These are phyloP conservation scores for Tetracentron sinense DNA, from an alignment of 164 flowering plant genomes.

Conservation along the genomic window DNA sequence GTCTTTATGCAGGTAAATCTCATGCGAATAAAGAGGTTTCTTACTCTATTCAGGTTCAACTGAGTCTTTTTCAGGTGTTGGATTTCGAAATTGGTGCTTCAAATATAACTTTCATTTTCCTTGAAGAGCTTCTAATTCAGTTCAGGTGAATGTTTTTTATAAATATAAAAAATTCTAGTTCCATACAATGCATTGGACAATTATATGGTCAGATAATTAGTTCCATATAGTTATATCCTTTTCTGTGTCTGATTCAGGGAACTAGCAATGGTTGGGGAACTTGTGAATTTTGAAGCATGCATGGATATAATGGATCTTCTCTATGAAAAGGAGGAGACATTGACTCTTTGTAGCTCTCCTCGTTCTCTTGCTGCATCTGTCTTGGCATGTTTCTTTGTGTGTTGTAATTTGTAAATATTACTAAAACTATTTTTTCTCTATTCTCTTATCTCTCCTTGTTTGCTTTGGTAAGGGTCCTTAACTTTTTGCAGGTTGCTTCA, in stretches of 20 bases:
- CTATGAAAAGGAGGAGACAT: constrained; percentile 60
- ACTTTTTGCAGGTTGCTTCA: constrained; percentile 49
- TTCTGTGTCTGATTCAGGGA: constrained; percentile 28
- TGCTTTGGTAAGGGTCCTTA: not conserved
- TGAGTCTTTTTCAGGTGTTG: constrained; percentile 40
- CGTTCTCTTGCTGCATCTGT: constrained; percentile 62
- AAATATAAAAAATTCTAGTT: not conserved
- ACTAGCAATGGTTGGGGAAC: constrained; percentile 60
- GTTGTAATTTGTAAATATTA: not conserved
- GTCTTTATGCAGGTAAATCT: constrained; percentile 63
- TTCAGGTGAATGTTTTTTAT: constrained; percentile 42
- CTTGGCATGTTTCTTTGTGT: constrained; percentile 37
- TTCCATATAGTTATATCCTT: not conserved
- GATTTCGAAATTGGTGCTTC: constrained; percentile 61
- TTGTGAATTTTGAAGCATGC: constrained; percentile 53
- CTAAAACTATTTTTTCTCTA: not conserved
- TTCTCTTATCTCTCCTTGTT: not conserved
- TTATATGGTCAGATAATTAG: too few species aligned
- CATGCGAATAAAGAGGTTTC: constrained; percentile 8
- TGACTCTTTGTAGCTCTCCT: constrained; percentile 45
- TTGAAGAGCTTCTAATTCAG: constrained; percentile 55
- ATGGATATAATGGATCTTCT: constrained; percentile 84
- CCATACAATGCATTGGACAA: not conserved
- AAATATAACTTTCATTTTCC: constrained; percentile 36
- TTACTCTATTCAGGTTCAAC: not conserved